Conservation (phyloP, 2,329 filamentous ascomycete species). For the Xylaria sp. region DNA sequence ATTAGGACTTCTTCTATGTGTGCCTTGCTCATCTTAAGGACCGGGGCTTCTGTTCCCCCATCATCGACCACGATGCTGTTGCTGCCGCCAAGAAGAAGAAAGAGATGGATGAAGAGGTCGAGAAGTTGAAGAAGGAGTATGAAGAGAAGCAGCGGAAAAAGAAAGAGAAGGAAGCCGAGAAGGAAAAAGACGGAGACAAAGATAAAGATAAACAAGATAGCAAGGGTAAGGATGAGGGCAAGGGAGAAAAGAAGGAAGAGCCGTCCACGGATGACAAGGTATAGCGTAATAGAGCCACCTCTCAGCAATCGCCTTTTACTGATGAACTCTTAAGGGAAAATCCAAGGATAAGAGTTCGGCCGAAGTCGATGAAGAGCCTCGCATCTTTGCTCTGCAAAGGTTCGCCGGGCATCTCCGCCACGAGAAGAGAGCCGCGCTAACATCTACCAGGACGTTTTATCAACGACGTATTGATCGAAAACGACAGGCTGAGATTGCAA, state of each 20-base stretch:
- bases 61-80: conserved; percentile 74
- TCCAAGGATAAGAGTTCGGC: conserved; percentile 50
- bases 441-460: conserved; percentile 77
- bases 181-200: conserved; percentile 60
- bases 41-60: conserved; percentile 79
- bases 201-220: conserved; percentile 54
- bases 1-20: conserved; percentile 87
- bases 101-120: conserved; percentile 71
- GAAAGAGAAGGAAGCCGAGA: conserved; percentile 73
- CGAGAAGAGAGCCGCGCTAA: conserved; percentile 34
- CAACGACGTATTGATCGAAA: conserved; percentile 85
- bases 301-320: conserved; percentile 8
- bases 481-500: conserved; percentile 80
- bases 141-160: conserved; percentile 77
- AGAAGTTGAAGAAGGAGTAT: conserved; percentile 79
- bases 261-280: conserved; percentile 50
- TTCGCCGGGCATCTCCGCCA: conserved; percentile 49
- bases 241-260: conserved; percentile 55
- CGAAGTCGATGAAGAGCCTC: conserved; percentile 71
- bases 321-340: conserved; percentile 52
- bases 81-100: conserved; percentile 73
- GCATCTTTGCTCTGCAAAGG: conserved; percentile 87
- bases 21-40: conserved; percentile 88
- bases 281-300: conserved; percentile 6
- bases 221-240: conserved; percentile 31